Evolutionary conservation across 1,284 basidiomycete genomes (phyloP).

Genomic region (Apiotrichum veenhuisii): DNA sequence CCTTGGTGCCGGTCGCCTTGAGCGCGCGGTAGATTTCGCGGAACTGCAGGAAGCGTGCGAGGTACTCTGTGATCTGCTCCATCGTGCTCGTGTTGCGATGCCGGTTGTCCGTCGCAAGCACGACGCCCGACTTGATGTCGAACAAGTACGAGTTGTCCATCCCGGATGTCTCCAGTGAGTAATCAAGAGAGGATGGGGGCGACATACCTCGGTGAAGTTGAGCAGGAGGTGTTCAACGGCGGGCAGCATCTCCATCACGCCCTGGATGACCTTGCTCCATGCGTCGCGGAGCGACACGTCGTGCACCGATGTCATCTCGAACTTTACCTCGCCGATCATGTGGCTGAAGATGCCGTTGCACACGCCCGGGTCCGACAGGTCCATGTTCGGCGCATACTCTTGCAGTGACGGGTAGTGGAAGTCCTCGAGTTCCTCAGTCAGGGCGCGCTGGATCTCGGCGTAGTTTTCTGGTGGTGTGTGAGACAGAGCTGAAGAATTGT

Average conservation of each 20-base stretch:
- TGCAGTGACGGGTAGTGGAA: conserved; percentile 51
- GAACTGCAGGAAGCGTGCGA: conserved; percentile 81
- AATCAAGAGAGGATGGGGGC: too few relatives aligned
- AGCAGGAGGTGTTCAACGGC: conserved; percentile 52
- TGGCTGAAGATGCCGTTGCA: conserved; percentile 38
- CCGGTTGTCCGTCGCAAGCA: conserved; percentile 75
- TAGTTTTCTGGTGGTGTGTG: conserved; percentile 64
- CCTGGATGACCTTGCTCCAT: conserved; percentile 54
- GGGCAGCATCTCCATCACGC: conserved; percentile 52
- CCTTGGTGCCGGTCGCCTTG: background rate
- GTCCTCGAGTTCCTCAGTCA: conserved; percentile 76
- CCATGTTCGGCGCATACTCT: conserved; percentile 20
- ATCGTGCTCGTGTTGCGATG: conserved; percentile 68
- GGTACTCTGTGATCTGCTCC: conserved; percentile 83
- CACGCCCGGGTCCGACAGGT: conserved; percentile 37
- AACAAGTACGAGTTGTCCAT: conserved; percentile 91
- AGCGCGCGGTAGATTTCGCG: conserved; percentile 63
- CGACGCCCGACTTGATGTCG: conserved; percentile 78
- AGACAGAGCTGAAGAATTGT: too few relatives aligned
- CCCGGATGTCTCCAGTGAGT: conserved; percentile 59
- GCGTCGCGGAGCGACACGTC: conserved; percentile 56
- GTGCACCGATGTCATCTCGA: conserved; percentile 56
- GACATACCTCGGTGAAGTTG: conserved; percentile 50
- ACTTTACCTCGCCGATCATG: conserved; percentile 48
- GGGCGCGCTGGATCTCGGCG: conserved; percentile 75